Evolutionary conservation across 305 asterid species (phyloP), one percentile per base, ranked within the genome.

Genomic region (Solanum hybrid): DNA sequence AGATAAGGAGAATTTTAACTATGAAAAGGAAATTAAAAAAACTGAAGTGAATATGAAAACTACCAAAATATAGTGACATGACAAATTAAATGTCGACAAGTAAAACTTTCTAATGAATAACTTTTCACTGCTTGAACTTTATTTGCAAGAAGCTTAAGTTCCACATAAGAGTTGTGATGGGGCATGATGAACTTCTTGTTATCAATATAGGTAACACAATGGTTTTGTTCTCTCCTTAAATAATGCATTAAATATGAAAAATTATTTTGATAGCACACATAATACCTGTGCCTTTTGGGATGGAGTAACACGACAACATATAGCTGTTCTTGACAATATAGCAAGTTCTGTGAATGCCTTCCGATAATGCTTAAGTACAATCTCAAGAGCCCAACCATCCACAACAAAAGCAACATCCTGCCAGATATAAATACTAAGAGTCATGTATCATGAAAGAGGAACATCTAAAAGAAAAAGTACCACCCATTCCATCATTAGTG

Each of bases 311-410:
- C 99, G 99, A 87, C 99, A 97, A 90, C 99, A 97, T 78, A 97
- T 95, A 65, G 99, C 99, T 77, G 99, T 97, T 92, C 97, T 96
- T 33, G 99, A 94, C 92, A 97, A 93, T 91, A 97, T 91, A 32
- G 99, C 98, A 89, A 97, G 96, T 91, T 97, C 99, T n/a, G 96
- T 96, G 92, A 97, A 97, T 91, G 97, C 96, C 94, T 95, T 96
- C 57, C 94, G 96, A 90, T 94, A 93, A 93, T 95, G 96, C 94
- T 93, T 97, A 76, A 97, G 96, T 33, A 98, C 98, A 90, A 97
- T 95, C 93, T 97, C 99, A 91, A 97, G 99, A 93, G 99, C 99
- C 99, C 99, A 97, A 14, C 99, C 99, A 92, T 97, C 99, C 92
- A 95, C 95, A 88, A 97, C 99, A 94, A 97, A 97, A 82, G 99